Base-by-base conservation (phyloP, 495 filamentous ascomycete species). In the Thermothielavioides terrestris region DNA sequence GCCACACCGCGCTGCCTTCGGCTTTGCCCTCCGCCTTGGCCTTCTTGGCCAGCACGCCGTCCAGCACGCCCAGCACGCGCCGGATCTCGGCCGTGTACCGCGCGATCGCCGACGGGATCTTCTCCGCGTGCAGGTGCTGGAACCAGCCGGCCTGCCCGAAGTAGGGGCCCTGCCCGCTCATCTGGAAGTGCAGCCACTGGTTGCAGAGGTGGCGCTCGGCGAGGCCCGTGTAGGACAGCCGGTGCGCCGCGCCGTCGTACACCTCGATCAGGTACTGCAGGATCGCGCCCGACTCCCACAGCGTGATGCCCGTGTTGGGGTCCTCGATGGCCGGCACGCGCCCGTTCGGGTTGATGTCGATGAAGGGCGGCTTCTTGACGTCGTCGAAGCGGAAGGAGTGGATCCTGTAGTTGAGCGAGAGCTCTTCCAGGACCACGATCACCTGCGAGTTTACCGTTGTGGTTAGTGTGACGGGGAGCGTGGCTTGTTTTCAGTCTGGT, bases 281-380 rank as follows among this genome's bases (percentile, higher is more conserved):
- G 62, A 87, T 86, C 14, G 86, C 85, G 48, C 83, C 85, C 7
- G 79, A 83, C 57, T 88, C 84, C 81, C 82, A 88, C 6, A 89
- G 57, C 0, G 68, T 80, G 53, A 84, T 64, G 48, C 66, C 75
- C 0, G 77, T 84, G 68, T 89, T 88, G 18, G 78, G 75, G 60
- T 88, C 84, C 40, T 84, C 61, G 46, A 88, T 79, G 37, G 67
- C 45, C 0, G 77, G 82, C 8, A 83, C 45, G 0, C 86, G 83
- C 41, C 85, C 85, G 65, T 89, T 88, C 52, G 83, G 84, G 62
- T 86, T 89, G 68, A 84, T 55, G 11, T 66, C 65, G 8, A 65
- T 60, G 63, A 68, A 89, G 0, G 66, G 60, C 11, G 68, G 62
- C 22, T 71, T 60, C 65, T 89, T 89, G 54, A 83, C 63, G 4